A percentile compares a stretch with the other conserved stretches of the same genome.
Evolutionary conservation across 352 stramenopile species (phyloP).

Genomic region (Globisporangium nodosum): DNA sequence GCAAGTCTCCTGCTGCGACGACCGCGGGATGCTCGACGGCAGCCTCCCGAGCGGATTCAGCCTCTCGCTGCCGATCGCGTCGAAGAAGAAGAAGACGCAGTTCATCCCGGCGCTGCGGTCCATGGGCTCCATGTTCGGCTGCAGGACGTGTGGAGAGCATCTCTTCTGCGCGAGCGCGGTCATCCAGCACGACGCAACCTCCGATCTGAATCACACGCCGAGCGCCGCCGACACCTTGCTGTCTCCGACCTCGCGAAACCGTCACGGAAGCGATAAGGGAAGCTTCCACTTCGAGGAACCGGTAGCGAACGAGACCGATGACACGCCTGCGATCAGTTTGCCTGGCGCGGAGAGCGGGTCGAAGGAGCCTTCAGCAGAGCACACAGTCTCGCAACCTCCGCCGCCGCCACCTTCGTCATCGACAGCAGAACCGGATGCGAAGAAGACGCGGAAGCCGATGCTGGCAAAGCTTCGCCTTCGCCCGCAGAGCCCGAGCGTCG

Average conservation of each 20-base stretch:
- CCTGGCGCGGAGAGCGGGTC: background rate
- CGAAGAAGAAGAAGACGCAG: conserved; percentile 11
- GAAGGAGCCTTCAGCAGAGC: background rate
- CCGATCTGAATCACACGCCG: background rate
- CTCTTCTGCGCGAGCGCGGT: conserved; percentile 67
- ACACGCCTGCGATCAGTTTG: background rate
- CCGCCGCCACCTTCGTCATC: background rate
- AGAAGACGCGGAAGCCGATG: conserved; percentile 34
- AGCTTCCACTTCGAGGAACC: conserved; percentile 1
- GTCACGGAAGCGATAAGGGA: background rate
- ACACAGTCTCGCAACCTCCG: background rate
- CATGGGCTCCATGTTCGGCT: conserved; percentile 70
- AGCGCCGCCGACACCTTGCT: background rate
- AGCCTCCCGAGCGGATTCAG: conserved; percentile 49
- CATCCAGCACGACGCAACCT: conserved; percentile 20
- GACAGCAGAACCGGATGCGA: background rate
- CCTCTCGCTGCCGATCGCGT: conserved; percentile 29
- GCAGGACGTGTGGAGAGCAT: conserved; percentile 40
- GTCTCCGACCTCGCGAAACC: background rate
- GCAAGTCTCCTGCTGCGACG: conserved; percentile 22
- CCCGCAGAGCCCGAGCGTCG: conserved; percentile 28
- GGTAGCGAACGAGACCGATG: background rate
- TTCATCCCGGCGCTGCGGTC: conserved; percentile 71
- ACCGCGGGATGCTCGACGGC: conserved; percentile 56
- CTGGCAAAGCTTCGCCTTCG: conserved; percentile 48